Conservation (phyloP, 805 yeast species). For the Cyberlindnera amylophila region DNA sequence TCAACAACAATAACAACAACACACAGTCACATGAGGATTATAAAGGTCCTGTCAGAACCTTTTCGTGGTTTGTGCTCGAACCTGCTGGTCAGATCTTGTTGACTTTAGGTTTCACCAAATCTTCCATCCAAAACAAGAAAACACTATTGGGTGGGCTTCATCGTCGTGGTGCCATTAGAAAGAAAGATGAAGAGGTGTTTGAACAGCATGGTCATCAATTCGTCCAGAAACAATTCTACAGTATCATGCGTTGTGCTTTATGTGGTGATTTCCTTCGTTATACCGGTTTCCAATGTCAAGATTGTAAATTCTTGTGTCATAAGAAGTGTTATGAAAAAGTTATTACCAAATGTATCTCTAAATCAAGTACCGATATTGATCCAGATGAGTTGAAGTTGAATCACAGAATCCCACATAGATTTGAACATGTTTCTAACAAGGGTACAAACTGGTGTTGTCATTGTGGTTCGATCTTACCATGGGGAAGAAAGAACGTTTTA, state of each 20-base stretch:
- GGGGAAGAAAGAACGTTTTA: slow-evolving; percentile 90
- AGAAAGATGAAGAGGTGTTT: slow-evolving; percentile 80
- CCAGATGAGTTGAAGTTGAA: slow-evolving; percentile 79
- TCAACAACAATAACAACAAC: slow-evolving; percentile 13
- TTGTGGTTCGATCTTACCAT: slow-evolving; percentile 93
- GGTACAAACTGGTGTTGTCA: slow-evolving; percentile 99
- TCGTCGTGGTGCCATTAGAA: slow-evolving; percentile 98
- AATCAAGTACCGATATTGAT: slow-evolving; percentile 64
- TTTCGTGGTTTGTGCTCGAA: slow-evolving; percentile 86
- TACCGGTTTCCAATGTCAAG: slow-evolving; percentile 83
- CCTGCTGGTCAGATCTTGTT: slow-evolving; percentile 90
- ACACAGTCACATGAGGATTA: slow-evolving; percentile 9
- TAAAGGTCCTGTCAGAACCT: slow-evolving; percentile 42
- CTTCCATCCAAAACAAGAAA: slow-evolving; percentile 44
- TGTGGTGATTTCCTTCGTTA: slow-evolving; percentile 94
- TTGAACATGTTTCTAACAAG: slow-evolving; percentile 85
- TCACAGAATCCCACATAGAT: slow-evolving; percentile 95
- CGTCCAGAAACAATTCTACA: slow-evolving; percentile 91
- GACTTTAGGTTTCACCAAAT: slow-evolving; percentile 75
- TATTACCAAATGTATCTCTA: slow-evolving; percentile 79
- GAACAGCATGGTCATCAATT: slow-evolving; percentile 98
- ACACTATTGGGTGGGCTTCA: slow-evolving; percentile 60
- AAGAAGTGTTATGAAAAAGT: slow-evolving; percentile 77
- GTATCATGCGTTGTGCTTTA: slow-evolving; percentile 94
- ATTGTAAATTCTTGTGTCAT: slow-evolving; percentile 76